Base-by-base conservation (phyloP, 345 rosid genomes). In the Clarkia xantiana region DNA sequence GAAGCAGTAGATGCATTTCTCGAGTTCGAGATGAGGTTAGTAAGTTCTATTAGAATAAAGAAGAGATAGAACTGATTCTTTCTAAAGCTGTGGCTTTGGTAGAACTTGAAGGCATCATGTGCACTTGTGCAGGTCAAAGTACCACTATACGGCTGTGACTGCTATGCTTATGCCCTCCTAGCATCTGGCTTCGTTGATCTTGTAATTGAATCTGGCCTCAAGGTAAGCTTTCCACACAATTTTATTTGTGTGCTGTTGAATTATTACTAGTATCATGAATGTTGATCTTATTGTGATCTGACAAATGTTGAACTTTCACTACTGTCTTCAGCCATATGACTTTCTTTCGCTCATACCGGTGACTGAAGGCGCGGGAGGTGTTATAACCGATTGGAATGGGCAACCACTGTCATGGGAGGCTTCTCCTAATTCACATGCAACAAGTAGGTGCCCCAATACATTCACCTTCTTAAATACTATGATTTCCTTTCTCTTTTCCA, bases 121-220 rank as follows among this genome's bases (percentile, higher is more conserved):
- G 38, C 36, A 18, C 13, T 67, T 44, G 6, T 57, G 45, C 70
- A 86, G 98, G 96, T 91, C 47, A 91, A 86, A 55, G 79, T 84
- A 53, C 85, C 96, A 19, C 50, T 91, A 61, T 91, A 91, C 57
- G 96, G 98, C 40, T 86, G 98, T 62, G 98, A 91, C 67, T 91
- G 98, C 76, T 86, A 91, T 40, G 96, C 96, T 51, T 91, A 81
- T 66, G 96, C 98, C 38, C 94, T 91, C 53, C 47, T 91, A 72
- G 89, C 98, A 57, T 86, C 96, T 44, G 98, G 98, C 53, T 76
- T 51, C 54, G 98, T 91, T 46, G 98, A 91, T 81, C 93, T 86
- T 48, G 98, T 86, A 36, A 62, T 86, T 11, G 98, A 91, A 65
- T 91, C 96, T 8, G 93, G 93, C 58, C 80, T 91, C 42, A 77